These are phyloP conservation scores for Geotrichum macrosporum DNA, from an alignment of 1,139 yeast genomes.

Conservation along the genomic window DNA sequence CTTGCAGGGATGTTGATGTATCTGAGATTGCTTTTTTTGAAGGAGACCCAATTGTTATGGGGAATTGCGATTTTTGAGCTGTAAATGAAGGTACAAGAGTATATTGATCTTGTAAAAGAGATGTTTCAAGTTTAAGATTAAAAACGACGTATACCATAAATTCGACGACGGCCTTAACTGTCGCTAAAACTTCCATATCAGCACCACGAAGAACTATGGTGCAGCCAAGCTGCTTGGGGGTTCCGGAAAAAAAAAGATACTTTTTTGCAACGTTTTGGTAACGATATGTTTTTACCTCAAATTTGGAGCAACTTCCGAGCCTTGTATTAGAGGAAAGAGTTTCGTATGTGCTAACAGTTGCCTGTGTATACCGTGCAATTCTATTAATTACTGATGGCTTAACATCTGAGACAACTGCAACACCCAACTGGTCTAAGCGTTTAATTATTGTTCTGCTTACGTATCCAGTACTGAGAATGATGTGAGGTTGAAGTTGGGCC, in stretches of 20 bases:
- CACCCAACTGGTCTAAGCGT: slow-evolving; percentile 67
- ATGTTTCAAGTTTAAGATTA: slow-evolving; percentile 75
- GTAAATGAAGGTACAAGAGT: slow-evolving; percentile 45
- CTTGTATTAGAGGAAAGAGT: slow-evolving; percentile 54
- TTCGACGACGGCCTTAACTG: slow-evolving; percentile 73
- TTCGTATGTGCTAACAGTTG: slow-evolving; percentile 72
- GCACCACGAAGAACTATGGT: slow-evolving; percentile 81
- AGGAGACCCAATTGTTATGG: slow-evolving; percentile 10
- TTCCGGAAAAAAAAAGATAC: slow-evolving; percentile 72
- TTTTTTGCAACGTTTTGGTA: slow-evolving; percentile 59
- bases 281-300: slow-evolving; percentile 63
- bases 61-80: slow-evolving; percentile 6
- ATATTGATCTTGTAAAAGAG: slow-evolving; percentile 72
- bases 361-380: slow-evolving; percentile 72
- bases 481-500: slow-evolving; percentile 69
- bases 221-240: slow-evolving; percentile 69
- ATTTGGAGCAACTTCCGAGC: slow-evolving; percentile 67
- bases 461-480: slow-evolving; percentile 74
- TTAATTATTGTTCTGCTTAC: slow-evolving; percentile 81
- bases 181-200: slow-evolving; percentile 50
- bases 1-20: not conserved
- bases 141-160: slow-evolving; percentile 73
- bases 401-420: slow-evolving; percentile 72
- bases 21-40: slow-evolving; percentile 8
- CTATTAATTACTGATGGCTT: slow-evolving; percentile 81